Percentiles rank a stretch among this genome's conserved stretches.
Conservation (phyloP, 257 asterid species). For the Salvia rosmarinus region DNA sequence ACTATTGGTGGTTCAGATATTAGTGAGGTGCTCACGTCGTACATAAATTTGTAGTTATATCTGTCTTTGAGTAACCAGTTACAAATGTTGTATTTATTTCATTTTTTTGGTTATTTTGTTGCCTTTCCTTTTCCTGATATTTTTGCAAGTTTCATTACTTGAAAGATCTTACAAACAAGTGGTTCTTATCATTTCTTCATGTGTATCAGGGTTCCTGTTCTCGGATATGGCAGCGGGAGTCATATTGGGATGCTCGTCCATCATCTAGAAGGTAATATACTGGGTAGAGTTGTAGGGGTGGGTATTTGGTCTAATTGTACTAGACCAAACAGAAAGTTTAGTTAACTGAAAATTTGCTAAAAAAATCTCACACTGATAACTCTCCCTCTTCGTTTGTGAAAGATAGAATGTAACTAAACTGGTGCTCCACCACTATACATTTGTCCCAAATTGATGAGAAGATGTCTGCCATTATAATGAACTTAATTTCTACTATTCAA, state of each 20-base stretch:
- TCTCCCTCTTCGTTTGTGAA: too few species aligned
- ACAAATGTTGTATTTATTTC: background rate
- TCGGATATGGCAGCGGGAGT: slow-evolving; percentile 96
- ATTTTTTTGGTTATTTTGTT: background rate
- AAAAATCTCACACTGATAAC: background rate
- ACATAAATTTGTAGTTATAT: background rate
- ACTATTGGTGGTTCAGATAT: slow-evolving; percentile 19
- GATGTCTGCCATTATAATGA: slow-evolving; percentile 12
- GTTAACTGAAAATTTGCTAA: background rate
- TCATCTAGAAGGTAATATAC: slow-evolving; percentile 81
- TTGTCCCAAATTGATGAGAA: slow-evolving; percentile 19
- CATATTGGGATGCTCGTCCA: slow-evolving; percentile 98
- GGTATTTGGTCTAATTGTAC: background rate
- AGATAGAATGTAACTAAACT: background rate
- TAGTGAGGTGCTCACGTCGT: background rate
- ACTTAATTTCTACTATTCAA: slow-evolving; percentile 40
- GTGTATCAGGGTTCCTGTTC: slow-evolving; percentile 89
- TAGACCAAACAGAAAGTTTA: background rate
- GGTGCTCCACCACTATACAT: background rate
- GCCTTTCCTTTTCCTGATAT: background rate
- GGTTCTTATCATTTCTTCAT: slow-evolving; percentile 30
- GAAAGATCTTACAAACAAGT: background rate
- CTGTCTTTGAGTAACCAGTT: background rate
- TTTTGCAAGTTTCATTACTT: slow-evolving; percentile 1
- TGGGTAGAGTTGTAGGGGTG: background rate